Percentiles rank a stretch among this genome's conserved stretches.
Conservation (phyloP, 2,329 filamentous ascomycete species). For the Ophiostoma fasciatum region DNA sequence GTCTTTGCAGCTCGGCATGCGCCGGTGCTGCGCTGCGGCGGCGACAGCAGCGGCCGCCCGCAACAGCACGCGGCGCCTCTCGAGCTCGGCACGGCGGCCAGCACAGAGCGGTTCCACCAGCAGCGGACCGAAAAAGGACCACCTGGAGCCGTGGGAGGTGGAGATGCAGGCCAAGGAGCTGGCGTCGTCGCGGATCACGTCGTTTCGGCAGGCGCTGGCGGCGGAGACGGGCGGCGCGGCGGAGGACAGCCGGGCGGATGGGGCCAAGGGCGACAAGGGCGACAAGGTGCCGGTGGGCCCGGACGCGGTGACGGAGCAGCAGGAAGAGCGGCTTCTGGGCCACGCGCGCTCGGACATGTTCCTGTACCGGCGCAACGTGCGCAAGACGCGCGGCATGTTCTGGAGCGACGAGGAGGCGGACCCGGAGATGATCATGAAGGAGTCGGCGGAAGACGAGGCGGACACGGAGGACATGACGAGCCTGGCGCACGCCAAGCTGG, state of each 20-base stretch:
- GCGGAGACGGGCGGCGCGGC: no score
- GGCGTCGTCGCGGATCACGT: no score
- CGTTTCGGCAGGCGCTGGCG: neutral
- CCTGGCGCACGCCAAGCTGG: slow-evolving; percentile 72
- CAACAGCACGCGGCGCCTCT: neutral
- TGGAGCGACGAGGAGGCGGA: slow-evolving; percentile 37
- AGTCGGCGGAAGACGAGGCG: slow-evolving; percentile 45
- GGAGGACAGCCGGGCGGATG: neutral
- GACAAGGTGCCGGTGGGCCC: neutral
- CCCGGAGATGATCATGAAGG: slow-evolving; percentile 31
- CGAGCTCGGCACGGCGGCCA: slow-evolving; percentile 4
- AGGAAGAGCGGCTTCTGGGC: slow-evolving; percentile 2
- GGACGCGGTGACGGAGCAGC: neutral
- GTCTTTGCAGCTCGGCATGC: slow-evolving; percentile 25
- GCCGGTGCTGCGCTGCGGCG: slow-evolving; percentile 17
- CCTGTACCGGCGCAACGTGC: neutral
- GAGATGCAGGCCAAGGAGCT: slow-evolving; percentile 1
- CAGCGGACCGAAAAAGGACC: slow-evolving; percentile 2
- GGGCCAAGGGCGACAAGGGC: neutral
- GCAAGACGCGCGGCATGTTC: slow-evolving; percentile 23
- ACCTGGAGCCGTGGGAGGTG: slow-evolving; percentile 12
- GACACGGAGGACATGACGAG: slow-evolving; percentile 73
- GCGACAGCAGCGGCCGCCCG: neutral
- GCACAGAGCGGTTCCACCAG: no score
- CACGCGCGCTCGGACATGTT: slow-evolving; percentile 1